A percentile compares a stretch with the other conserved stretches of the same genome.
These are phyloP conservation scores for Pseudofabraea citricarpa DNA, from an alignment of 2,329 filamentous ascomycete species.

Conservation along the genomic window DNA sequence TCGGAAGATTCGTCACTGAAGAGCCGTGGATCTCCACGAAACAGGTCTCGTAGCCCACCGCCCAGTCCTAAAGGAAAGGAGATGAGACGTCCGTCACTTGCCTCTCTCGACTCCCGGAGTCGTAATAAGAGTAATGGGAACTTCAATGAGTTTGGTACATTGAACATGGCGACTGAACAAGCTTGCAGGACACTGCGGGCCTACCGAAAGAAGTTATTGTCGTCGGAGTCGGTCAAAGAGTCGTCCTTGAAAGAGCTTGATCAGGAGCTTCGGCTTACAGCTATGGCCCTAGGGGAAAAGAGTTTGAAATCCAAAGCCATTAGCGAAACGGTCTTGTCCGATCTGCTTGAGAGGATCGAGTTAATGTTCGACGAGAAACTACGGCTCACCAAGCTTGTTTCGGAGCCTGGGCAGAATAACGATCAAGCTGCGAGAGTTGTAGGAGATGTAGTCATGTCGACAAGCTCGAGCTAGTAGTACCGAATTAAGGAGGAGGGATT, in stretches of 20 bases:
- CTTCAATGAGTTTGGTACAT: slow-evolving; percentile 44
- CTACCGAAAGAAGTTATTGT: slow-evolving; percentile 58
- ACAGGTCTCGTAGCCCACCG: slow-evolving; percentile 26
- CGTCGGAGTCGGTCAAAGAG: slow-evolving; percentile 48
- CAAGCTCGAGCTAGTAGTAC: no score
- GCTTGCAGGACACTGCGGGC: slow-evolving; percentile 56
- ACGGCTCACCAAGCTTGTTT: slow-evolving; percentile 33
- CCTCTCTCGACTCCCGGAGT: slow-evolving; percentile 39
- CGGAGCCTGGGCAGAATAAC: slow-evolving; percentile 3
- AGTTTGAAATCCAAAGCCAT: slow-evolving; percentile 37
- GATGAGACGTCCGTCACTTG: slow-evolving; percentile 49
- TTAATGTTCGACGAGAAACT: slow-evolving; percentile 70
- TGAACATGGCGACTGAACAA: slow-evolving; percentile 61
- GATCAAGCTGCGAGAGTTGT: no score
- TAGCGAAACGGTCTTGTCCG: slow-evolving; percentile 54
- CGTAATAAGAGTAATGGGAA: slow-evolving; percentile 42
- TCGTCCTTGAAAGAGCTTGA: slow-evolving; percentile 59
- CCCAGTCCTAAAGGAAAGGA: slow-evolving; percentile 21
- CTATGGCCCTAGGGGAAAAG: slow-evolving; percentile 45
- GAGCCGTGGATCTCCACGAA: slow-evolving; percentile 14
- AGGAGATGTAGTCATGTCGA: no score
- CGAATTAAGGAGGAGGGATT: no score
- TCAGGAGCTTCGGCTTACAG: slow-evolving; percentile 58
- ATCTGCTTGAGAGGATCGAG: slow-evolving; percentile 70
- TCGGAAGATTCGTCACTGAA: slow-evolving; percentile 22